phyloP scores from a whole-genome alignment of 208 protist species.

The Trypanosoma grayi region DNA sequence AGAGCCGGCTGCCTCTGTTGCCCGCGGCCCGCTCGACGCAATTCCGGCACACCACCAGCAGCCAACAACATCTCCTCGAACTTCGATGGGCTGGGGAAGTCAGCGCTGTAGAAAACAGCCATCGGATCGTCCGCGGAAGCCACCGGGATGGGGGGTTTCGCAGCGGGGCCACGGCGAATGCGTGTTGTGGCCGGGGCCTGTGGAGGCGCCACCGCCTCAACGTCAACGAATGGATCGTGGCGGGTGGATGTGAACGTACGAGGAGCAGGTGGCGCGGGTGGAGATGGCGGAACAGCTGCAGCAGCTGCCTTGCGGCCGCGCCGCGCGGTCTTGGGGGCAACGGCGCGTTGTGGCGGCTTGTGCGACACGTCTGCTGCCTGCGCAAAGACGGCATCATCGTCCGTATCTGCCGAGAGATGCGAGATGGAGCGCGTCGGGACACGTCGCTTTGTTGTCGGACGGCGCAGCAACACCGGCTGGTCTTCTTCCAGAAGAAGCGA shows the following conservation, averaged over 20 bases:
- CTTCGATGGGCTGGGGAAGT: slow-evolving; percentile 83
- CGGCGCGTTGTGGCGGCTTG: slow-evolving; percentile 26
- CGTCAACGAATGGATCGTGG: not conserved
- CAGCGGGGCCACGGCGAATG: slow-evolving; percentile 10
- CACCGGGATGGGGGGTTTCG: not conserved
- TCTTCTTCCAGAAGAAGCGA: slow-evolving; percentile 56
- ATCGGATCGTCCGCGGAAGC: slow-evolving; percentile 59
- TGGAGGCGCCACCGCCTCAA: not conserved
- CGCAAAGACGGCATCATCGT: slow-evolving; percentile 37
- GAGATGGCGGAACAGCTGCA: not conserved
- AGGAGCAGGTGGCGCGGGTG: not conserved
- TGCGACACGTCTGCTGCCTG: slow-evolving; percentile 30
- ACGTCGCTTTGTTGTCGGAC: slow-evolving; percentile 30
- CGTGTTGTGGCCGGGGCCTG: not conserved
- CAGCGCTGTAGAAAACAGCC: slow-evolving; percentile 81
- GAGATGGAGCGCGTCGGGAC: slow-evolving; percentile 59
- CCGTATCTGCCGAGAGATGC: slow-evolving; percentile 30
- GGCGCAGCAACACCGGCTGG: slow-evolving; percentile 61
- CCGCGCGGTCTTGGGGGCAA: slow-evolving; percentile 12
- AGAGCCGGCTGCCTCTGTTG: slow-evolving; percentile 55
- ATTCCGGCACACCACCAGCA: slow-evolving; percentile 58
- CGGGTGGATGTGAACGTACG: not conserved
- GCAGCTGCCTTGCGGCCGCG: slow-evolving; percentile 6
- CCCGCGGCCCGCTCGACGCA: slow-evolving; percentile 35
- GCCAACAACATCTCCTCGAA: slow-evolving; percentile 87